These are phyloP conservation scores for Rhexocercosporidium sp. DNA, from an alignment of 2,329 filamentous ascomycete genomes.

Conservation along the genomic window DNA sequence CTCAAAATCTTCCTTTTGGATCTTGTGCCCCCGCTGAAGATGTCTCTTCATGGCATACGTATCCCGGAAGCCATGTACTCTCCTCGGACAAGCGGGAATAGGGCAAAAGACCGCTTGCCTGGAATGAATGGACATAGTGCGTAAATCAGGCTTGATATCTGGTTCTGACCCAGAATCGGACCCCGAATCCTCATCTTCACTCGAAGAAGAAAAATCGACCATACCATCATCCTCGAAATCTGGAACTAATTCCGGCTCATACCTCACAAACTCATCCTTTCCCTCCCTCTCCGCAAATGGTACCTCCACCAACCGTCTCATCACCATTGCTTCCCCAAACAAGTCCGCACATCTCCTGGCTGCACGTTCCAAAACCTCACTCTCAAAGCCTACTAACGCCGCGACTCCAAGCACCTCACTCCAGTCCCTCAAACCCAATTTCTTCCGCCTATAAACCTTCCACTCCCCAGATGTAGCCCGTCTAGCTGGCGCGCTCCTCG, in stretches of 20 bases:
- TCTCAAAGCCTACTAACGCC: constrained; percentile 72
- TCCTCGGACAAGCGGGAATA: constrained; percentile 45
- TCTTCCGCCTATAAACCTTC: constrained; percentile 20
- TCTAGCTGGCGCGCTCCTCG: constrained; percentile 17
- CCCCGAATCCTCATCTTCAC: background rate
- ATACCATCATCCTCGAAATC: constrained; percentile 20
- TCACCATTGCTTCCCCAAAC: constrained; percentile 73
- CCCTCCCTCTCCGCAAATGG: constrained; percentile 20
- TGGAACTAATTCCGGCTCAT: constrained; percentile 36
- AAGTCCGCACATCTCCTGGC: constrained; percentile 75
- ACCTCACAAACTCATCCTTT: constrained; percentile 26
- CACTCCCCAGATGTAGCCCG: constrained; percentile 19
- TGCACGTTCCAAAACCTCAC: constrained; percentile 68
- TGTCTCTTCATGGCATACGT: constrained; percentile 49
- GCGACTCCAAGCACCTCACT: constrained; percentile 83
- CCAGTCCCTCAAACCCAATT: constrained; percentile 67
- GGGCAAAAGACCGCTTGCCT: constrained; percentile 42
- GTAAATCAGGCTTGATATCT: background rate
- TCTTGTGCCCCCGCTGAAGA: constrained; percentile 50
- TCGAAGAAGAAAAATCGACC: constrained; percentile 2
- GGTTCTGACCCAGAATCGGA: background rate
- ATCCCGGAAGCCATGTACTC: constrained; percentile 46
- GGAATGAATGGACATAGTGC: background rate
- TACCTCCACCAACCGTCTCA: constrained; percentile 42
- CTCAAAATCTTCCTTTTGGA: constrained; percentile 54